These are phyloP conservation scores for Paramyrothecium roridum DNA, from an alignment of 2,329 filamentous ascomycete species.

Conservation along the genomic window DNA sequence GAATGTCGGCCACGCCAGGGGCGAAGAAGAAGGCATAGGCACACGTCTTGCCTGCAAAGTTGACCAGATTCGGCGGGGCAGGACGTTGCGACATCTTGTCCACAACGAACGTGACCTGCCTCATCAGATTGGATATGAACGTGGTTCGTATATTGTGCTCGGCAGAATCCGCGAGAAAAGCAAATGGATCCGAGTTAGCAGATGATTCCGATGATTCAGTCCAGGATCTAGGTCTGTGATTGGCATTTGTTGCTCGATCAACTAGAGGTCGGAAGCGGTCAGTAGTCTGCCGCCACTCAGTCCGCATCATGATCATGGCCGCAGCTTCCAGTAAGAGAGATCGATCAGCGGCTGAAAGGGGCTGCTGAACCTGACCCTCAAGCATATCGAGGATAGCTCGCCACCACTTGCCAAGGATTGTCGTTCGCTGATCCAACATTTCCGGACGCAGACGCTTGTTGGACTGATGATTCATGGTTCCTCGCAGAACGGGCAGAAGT, in stretches of 20 bases:
- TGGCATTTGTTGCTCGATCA: conserved; percentile 46
- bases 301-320: conserved; percentile 79
- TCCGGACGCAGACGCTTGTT: conserved; percentile 65
- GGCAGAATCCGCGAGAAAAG: conserved; percentile 61
- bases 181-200: conserved; percentile 62
- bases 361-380: conserved; percentile 63
- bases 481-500: conserved; percentile 74
- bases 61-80: conserved; percentile 63
- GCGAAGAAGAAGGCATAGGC: conserved; percentile 94
- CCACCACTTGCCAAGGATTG: conserved; percentile 91
- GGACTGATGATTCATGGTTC: conserved; percentile 65
- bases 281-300: conserved; percentile 79
- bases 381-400: conserved; percentile 76
- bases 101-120: conserved; percentile 83
- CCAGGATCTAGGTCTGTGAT: conserved; percentile 41
- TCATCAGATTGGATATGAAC: conserved; percentile 76
- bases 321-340: conserved; percentile 76
- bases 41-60: conserved; percentile 85
- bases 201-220: conserved; percentile 57
- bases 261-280: conserved; percentile 62
- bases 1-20: conserved; percentile 77
- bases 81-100: conserved; percentile 83
- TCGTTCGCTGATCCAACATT: conserved; percentile 76
- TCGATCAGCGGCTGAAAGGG: conserved; percentile 79
- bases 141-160: conserved; percentile 87